Base-by-base conservation (phyloP, 257 asterid species). In the Solanum lycopersicoides region DNA sequence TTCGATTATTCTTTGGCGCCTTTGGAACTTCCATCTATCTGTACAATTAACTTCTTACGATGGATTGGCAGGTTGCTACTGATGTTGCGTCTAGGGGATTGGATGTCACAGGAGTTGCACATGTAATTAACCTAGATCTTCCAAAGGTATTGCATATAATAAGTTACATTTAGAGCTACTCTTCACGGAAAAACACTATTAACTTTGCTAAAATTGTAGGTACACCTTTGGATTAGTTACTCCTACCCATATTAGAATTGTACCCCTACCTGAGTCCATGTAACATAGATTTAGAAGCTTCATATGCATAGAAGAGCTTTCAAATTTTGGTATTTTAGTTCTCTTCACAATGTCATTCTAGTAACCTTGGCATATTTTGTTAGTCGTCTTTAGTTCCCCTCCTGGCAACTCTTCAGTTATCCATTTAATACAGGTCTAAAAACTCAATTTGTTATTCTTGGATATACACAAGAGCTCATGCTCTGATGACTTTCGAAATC, bases 21-120 rank as follows among this genome's bases (percentile, higher is more conserved):
- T 37, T 21, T 53, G 42, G 42, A 45, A 74, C 85, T 88, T 68
- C 35, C 68, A 34, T 30, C 30, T 47, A 53, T 63, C 65, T 56
- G 3, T 66, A 68, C 34, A 45, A 37, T 75, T 76, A 42, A 82
- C 76, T 77, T 91, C 39, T 45, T 86, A 84, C n/a, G 16, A 45
- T 75, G 86, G 86, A 75, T 86, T 87, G 90, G 88, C 93, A 96
- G 98, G 99, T 96, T 84, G 98, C 99, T 87, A 96, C 99, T 60
- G 99, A 96, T 90, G 98, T 96, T 89, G 99, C 99, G 74, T 95
- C 98, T 69, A 94, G 98, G 86, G 99, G 99, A 86, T 89, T 96
- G 88, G 99, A 96, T 77, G 98, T 96, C 88, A 92, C 97, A 79
- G 98, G 98, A 56, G 97, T 96, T 87, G 94, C 97, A 87, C 98